phyloP scores from a whole-genome alignment of 495 filamentous ascomycete genomes.

The Tetracladium marchalianum region DNA sequence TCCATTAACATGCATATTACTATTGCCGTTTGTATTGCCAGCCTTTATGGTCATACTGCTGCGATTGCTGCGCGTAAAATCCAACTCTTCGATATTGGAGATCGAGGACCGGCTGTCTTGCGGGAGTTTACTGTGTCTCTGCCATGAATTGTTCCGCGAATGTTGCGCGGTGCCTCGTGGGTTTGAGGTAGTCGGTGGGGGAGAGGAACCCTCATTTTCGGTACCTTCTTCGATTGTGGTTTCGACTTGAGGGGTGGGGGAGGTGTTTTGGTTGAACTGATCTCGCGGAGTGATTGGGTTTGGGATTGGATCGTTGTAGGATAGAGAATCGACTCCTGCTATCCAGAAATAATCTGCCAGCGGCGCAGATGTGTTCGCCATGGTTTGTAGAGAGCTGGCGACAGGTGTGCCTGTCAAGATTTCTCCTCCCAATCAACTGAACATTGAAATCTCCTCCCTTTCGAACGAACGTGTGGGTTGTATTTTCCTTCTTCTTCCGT shows the following conservation, averaged over 20 bases:
- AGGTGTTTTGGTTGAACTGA: slow-evolving; percentile 11
- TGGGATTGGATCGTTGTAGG: slow-evolving; percentile 40
- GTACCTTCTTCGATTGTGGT: slow-evolving; percentile 77
- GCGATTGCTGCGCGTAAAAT: slow-evolving; percentile 69
- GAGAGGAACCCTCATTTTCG: slow-evolving; percentile 46
- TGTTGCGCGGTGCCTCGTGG: slow-evolving; percentile 47
- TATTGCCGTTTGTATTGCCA: slow-evolving; percentile 15
- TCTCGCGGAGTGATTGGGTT: slow-evolving; percentile 22
- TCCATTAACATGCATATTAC: neutral
- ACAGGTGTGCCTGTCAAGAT: no score
- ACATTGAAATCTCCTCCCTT: no score
- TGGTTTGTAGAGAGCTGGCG: slow-evolving; percentile 14
- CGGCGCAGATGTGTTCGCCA: slow-evolving; percentile 59
- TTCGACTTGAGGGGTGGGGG: slow-evolving; percentile 36
- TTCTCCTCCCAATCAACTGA: no score
- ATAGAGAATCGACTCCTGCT: slow-evolving; percentile 72
- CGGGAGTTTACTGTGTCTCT: slow-evolving; percentile 55
- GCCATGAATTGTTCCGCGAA: slow-evolving; percentile 53
- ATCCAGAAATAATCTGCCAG: slow-evolving; percentile 99
- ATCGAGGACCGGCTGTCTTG: slow-evolving; percentile 56
- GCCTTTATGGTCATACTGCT: slow-evolving; percentile 76
- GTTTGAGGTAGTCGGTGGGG: slow-evolving; percentile 23
- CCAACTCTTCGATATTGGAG: slow-evolving; percentile 47
- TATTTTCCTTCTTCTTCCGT: no score
- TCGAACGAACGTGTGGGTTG: no score